Percentiles rank a stretch among this genome's conserved stretches.
These are phyloP conservation scores for Discostella stelligeroides DNA, from an alignment of 108 stramenopile species.

Conservation along the genomic window DNA sequence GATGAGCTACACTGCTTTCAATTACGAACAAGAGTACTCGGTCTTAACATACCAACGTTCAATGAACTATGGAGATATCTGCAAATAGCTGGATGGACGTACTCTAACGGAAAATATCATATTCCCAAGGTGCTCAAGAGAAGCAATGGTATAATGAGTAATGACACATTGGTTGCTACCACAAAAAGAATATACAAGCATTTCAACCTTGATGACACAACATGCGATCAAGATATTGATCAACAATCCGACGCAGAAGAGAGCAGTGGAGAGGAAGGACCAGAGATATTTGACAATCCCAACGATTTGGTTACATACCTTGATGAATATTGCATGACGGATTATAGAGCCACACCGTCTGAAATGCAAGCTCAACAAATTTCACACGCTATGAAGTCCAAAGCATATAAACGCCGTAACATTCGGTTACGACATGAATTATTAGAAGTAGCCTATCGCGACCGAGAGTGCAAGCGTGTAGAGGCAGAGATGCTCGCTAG, in stretches of 20 bases:
- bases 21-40: conserved; percentile 40
- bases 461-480: conserved; percentile 11
- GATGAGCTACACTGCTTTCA: conserved; percentile 36
- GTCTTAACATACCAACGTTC: conserved; percentile 34
- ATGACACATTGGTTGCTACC: conserved; percentile 7
- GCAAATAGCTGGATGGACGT: conserved; percentile 44
- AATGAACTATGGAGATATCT: conserved; percentile 43
- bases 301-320: conserved; percentile 44
- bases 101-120: conserved; percentile 25
- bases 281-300: conserved; percentile 21
- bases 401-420: conserved; percentile 29
- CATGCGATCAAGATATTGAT: not conserved
- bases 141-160: not conserved
- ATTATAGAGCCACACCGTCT: conserved; percentile 21
- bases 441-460: conserved; percentile 28
- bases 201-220: not conserved
- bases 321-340: conserved; percentile 42
- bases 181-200: conserved; percentile 15
- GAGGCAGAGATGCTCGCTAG: not conserved
- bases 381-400: conserved; percentile 12
- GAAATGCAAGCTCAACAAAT: conserved; percentile 16
- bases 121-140: conserved; percentile 12
- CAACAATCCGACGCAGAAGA: not conserved
- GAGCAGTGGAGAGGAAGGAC: conserved; percentile 38
- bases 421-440: conserved; percentile 34